These are phyloP conservation scores for Isochrysis galbana DNA, from an alignment of 78 protist species.

Conservation along the genomic window DNA sequence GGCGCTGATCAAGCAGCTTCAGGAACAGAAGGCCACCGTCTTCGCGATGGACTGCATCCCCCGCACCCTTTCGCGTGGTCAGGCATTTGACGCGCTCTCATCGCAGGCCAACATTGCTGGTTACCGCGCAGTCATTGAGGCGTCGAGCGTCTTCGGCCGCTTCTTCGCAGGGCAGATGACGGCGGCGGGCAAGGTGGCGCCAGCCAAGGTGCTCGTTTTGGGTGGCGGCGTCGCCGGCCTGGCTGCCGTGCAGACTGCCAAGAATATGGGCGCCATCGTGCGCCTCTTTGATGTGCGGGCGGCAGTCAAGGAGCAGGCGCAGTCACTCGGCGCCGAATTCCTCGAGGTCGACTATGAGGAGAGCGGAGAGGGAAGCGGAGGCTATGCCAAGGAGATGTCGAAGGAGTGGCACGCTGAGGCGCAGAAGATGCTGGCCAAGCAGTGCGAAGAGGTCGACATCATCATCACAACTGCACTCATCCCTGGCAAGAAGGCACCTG, in stretches of 20 bases:
- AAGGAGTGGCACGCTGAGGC: constrained; percentile 92
- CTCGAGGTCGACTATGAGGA: constrained; percentile 70
- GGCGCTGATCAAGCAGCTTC: background rate
- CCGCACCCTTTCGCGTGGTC: constrained; percentile 82
- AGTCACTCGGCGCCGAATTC: constrained; percentile 96
- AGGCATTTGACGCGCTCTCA: constrained; percentile 89
- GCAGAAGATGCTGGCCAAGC: constrained; percentile 76
- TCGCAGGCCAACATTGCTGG: constrained; percentile 97
- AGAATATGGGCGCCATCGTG: constrained; percentile 94
- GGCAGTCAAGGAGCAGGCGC: constrained; percentile 91
- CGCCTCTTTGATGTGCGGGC: constrained; percentile 95
- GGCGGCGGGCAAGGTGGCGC: constrained; percentile 94
- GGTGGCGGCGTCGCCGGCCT: constrained; percentile 99
- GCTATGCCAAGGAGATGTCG: constrained; percentile 96
- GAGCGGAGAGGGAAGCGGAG: constrained; percentile 61
- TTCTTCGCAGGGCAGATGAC: constrained; percentile 95
- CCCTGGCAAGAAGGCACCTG: constrained; percentile 88
- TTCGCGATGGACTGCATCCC: constrained; percentile 93
- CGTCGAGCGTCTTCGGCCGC: constrained; percentile 74
- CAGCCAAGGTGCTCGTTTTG: constrained; percentile 91
- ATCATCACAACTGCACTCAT: constrained; percentile 78
- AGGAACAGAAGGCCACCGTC: constrained; percentile 49
- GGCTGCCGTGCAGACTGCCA: constrained; percentile 80
- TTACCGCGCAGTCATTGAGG: constrained; percentile 95
- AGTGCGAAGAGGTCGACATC: constrained; percentile 64